These are phyloP conservation scores for Cubamyces lactineus DNA, from an alignment of 768 basidiomycete genomes.

Conservation along the genomic window DNA sequence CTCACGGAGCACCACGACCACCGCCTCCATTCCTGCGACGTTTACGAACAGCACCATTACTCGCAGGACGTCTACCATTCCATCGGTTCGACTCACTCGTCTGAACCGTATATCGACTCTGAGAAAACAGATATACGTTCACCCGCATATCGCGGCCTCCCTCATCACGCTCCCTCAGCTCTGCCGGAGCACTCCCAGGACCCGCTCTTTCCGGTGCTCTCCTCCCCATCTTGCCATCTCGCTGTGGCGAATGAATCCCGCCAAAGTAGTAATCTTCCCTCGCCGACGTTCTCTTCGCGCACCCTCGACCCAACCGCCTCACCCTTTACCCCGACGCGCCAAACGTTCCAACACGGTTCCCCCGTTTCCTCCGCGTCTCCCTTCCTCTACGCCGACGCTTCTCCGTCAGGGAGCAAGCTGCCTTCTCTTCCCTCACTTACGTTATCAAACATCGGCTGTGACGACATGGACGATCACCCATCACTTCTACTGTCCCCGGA, in stretches of 20 bases:
- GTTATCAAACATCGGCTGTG: slow-evolving; percentile 27
- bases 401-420: slow-evolving; percentile 22
- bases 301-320: slow-evolving; percentile 25
- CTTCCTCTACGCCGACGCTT: slow-evolving; percentile 23
- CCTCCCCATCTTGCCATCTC: slow-evolving; percentile 27
- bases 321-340: slow-evolving; percentile 27
- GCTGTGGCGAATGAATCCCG: slow-evolving; percentile 33
- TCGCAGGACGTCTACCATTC: slow-evolving; percentile 16
- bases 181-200: slow-evolving; percentile 22
- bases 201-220: slow-evolving; percentile 18
- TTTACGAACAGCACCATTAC: slow-evolving; percentile 27
- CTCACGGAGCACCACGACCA: slow-evolving; percentile 38
- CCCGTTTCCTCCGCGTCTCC: slow-evolving; percentile 23
- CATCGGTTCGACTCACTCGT: slow-evolving; percentile 1
- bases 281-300: slow-evolving; percentile 19
- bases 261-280: slow-evolving; percentile 30
- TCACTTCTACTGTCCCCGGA: slow-evolving; percentile 24
- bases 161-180: slow-evolving; percentile 17
- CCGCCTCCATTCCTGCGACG: slow-evolving; percentile 30
- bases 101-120: slow-evolving; percentile 3
- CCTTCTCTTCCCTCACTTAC: slow-evolving; percentile 31
- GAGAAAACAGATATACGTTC: slow-evolving; percentile 13
- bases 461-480: slow-evolving; percentile 21
- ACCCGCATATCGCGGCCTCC: slow-evolving; percentile 10
- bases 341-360: slow-evolving; percentile 23